Evolutionary conservation across 2,329 filamentous ascomycete genomes (phyloP).

Genomic region (Sclerotinia nivalis): DNA sequence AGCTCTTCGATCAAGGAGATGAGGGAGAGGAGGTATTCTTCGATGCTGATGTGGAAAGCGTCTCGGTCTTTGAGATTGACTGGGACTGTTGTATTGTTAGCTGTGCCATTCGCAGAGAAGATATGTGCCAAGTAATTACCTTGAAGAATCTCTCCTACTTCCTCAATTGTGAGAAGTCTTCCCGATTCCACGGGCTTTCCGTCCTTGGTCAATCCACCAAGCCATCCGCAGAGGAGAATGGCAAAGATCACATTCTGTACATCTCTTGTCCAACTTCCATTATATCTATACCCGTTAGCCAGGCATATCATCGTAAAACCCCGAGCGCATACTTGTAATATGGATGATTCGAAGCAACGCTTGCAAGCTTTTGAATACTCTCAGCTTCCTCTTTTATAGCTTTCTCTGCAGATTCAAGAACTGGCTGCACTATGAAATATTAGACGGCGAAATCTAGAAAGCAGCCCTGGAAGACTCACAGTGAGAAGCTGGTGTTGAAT

Average conservation of each 20-base stretch:
- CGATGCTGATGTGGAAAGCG: slow-evolving; percentile 91
- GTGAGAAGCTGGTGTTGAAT: slow-evolving; percentile 74
- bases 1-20: slow-evolving; percentile 89
- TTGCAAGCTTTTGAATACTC: slow-evolving; percentile 68
- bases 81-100: slow-evolving; percentile 60
- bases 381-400: slow-evolving; percentile 71
- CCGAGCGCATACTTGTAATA: slow-evolving; percentile 78
- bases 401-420: slow-evolving; percentile 69
- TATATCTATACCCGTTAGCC: slow-evolving; percentile 57
- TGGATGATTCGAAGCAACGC: slow-evolving; percentile 78
- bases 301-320: neutral
- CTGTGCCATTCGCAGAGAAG: neutral
- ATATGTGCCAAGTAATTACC: slow-evolving; percentile 44
- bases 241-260: slow-evolving; percentile 74
- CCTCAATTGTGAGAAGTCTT: slow-evolving; percentile 81
- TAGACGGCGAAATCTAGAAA: slow-evolving; percentile 15
- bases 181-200: slow-evolving; percentile 56
- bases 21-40: slow-evolving; percentile 91
- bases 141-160: slow-evolving; percentile 76
- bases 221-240: slow-evolving; percentile 66
- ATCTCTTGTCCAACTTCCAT: slow-evolving; percentile 79
- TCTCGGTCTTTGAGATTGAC: slow-evolving; percentile 89
- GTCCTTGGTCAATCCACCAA: slow-evolving; percentile 68
- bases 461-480: slow-evolving; percentile 48
- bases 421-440: slow-evolving; percentile 56